phyloP scores from a whole-genome alignment of 1,139 yeast genomes.

The Yamadazyma diddensiae region DNA sequence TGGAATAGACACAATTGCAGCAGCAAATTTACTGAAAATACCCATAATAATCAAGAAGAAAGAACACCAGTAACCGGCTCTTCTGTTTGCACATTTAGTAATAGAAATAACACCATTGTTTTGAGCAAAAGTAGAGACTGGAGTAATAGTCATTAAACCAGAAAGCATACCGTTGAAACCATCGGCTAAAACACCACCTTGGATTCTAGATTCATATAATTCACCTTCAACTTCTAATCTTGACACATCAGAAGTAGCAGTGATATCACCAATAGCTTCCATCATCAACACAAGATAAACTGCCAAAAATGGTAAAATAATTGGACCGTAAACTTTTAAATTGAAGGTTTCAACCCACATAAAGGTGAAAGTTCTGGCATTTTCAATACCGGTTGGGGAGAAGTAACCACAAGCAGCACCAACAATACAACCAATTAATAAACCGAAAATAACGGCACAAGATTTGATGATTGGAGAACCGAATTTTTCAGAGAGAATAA shows the following conservation, averaged over 20 bases:
- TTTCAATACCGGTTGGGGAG: conserved; percentile 46
- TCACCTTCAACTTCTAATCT: conserved; percentile 80
- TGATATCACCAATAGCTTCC: conserved; percentile 92
- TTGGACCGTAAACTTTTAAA: conserved; percentile 74
- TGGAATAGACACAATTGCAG: conserved; percentile 84
- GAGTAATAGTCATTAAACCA: conserved; percentile 73
- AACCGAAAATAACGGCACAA: conserved; percentile 83
- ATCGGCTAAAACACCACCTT: conserved; percentile 89
- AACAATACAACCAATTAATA: conserved; percentile 83
- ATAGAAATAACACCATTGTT: conserved; percentile 90
- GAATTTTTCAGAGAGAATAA: conserved; percentile 74
- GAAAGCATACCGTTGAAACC: conserved; percentile 70
- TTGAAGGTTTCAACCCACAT: conserved; percentile 85
- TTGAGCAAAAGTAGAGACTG: conserved; percentile 88
- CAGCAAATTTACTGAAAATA: conserved; percentile 82
- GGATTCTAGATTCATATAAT: conserved; percentile 76
- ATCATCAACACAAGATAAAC: conserved; percentile 77
- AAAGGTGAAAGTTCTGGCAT: conserved; percentile 83
- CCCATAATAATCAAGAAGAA: conserved; percentile 84
- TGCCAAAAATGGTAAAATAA: conserved; percentile 78
- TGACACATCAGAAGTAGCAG: conserved; percentile 90
- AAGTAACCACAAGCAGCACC: conserved; percentile 91
- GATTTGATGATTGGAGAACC: conserved; percentile 96
- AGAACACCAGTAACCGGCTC: conserved; percentile 88
- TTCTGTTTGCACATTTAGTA: conserved; percentile 84